Conservation (phyloP, 768 basidiomycete genomes). For the Paxillus rubicundulus region DNA sequence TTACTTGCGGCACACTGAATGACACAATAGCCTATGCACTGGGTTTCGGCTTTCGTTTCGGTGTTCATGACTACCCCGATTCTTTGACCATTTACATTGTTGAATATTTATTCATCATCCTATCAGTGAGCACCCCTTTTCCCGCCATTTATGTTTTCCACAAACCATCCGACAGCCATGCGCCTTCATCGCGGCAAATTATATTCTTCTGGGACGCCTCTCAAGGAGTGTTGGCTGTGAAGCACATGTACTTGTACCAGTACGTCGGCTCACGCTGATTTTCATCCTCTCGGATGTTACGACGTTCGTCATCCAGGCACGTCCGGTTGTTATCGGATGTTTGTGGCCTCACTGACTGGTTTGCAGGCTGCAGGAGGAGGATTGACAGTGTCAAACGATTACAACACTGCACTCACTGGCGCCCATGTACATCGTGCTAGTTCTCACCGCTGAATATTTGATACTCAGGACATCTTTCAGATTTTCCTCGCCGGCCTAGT, state of each 20-base stretch:
- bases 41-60: conserved; percentile 53
- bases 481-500: conserved; percentile 55
- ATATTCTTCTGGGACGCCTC: conserved; percentile 59
- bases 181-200: conserved; percentile 66
- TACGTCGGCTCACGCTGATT: conserved; percentile 48
- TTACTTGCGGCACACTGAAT: neutral
- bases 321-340: neutral
- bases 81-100: conserved; percentile 49
- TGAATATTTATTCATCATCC: conserved; percentile 55
- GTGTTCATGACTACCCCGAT: conserved; percentile 48
- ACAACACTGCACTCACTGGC: conserved; percentile 27
- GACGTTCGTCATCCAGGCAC: conserved; percentile 61
- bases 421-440: conserved; percentile 30
- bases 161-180: conserved; percentile 46
- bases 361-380: conserved; percentile 49
- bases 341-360: neutral
- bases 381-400: conserved; percentile 15
- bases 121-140: conserved; percentile 37
- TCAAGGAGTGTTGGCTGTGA: conserved; percentile 46
- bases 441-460: neutral
- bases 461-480: conserved; percentile 23
- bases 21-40: conserved; percentile 44
- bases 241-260: conserved; percentile 45
- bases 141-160: neutral
- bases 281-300: conserved; percentile 60